A percentile compares a stretch with the other conserved stretches of the same genome.
Evolutionary conservation across 2,329 filamentous ascomycete species (phyloP).

Genomic region (Cercospora berteroae): DNA sequence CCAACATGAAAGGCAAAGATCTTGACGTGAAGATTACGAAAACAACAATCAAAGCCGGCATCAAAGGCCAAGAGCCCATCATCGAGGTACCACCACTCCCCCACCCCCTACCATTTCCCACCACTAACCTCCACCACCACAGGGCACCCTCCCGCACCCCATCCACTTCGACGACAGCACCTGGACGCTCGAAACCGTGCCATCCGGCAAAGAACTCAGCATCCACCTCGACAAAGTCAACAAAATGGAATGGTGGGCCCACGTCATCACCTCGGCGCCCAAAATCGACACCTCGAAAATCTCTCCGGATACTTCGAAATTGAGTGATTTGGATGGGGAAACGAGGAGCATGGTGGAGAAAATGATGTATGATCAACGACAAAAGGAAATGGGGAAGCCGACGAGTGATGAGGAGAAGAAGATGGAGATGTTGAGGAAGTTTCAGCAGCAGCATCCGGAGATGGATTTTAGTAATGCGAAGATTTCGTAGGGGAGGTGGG

Average conservation of each 20-base stretch:
- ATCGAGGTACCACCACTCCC: slow-evolving; percentile 60
- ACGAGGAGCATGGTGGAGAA: slow-evolving; percentile 98
- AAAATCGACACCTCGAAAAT: slow-evolving; percentile 96
- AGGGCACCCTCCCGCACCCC: slow-evolving; percentile 82
- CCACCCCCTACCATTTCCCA: slow-evolving; percentile 4
- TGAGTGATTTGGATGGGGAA: slow-evolving; percentile 90
- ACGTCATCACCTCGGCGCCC: slow-evolving; percentile 82
- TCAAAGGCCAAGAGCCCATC: slow-evolving; percentile 86
- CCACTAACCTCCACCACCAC: neutral
- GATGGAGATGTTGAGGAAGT: slow-evolving; percentile 85
- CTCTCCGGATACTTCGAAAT: slow-evolving; percentile 83
- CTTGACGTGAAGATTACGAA: slow-evolving; percentile 80
- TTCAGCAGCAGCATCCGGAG: slow-evolving; percentile 75
- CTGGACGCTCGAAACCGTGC: slow-evolving; percentile 78
- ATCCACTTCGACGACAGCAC: slow-evolving; percentile 84
- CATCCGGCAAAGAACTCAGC: slow-evolving; percentile 67
- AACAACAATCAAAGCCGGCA: slow-evolving; percentile 69
- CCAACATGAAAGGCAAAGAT: slow-evolving; percentile 80
- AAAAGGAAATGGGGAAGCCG: slow-evolving; percentile 88
- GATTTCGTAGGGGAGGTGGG: slow-evolving; percentile 48
- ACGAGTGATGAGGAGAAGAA: slow-evolving; percentile 96
- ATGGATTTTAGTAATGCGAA: slow-evolving; percentile 68
- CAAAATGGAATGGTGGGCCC: slow-evolving; percentile 98
- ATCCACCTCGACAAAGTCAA: slow-evolving; percentile 93
- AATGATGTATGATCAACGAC: slow-evolving; percentile 99